Evolutionary conservation across 2,329 filamentous ascomycete genomes (phyloP), one percentile per base, ranked within the genome.

Genomic region (Biscogniauxia mediterranea): DNA sequence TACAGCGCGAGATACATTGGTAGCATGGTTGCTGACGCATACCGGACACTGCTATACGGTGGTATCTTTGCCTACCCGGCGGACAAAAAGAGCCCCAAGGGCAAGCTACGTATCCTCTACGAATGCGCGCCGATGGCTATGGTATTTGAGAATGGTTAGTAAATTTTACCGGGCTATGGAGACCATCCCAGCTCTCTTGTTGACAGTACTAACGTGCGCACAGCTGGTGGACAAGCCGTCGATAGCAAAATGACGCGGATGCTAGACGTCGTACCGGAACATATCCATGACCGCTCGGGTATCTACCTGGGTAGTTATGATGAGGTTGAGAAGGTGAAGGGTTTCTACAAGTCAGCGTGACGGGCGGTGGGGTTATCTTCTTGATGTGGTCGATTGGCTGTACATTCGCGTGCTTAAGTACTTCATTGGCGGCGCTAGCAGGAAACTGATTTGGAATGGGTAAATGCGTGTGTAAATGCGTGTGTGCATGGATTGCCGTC

Each of bases 121-220:
- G 95, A 99, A 82, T 99, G 95, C 75, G 95, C 95, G 15, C 95
- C 95, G 49, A 99, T 99, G 95, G 95, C 95, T 23, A 91, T 98
- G 89, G 86, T 99, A 6, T 98, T 99, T 77, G 95, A 99, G 80
- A 97, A 99, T 79, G 95, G 91, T 94, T 78, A 79, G 89, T 81
- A 6, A 32, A 2, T 5, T 32, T 51, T 15, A 42, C 13, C 46
- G 5, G 20, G 20, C 20, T 38, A n/a, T 32, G 1, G 21, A 26
- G 6, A 21, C 5, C 2, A 19, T n/a, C 26, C n/a, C 1, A 25
- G 5, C 21, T 49, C 23, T 50, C 46, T 46, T 20, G 1, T 46
- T 20, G 1, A 1, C 54, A 52, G 21, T 28, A 60, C 74, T 78
- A 69, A 79, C 67, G 25, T 52, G 52, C 71, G 57, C 72, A 50